Evolutionary conservation across 805 yeast genomes (phyloP), one percentile per base, ranked within the genome.

Genomic region (Monosporozyma unispora): DNA sequence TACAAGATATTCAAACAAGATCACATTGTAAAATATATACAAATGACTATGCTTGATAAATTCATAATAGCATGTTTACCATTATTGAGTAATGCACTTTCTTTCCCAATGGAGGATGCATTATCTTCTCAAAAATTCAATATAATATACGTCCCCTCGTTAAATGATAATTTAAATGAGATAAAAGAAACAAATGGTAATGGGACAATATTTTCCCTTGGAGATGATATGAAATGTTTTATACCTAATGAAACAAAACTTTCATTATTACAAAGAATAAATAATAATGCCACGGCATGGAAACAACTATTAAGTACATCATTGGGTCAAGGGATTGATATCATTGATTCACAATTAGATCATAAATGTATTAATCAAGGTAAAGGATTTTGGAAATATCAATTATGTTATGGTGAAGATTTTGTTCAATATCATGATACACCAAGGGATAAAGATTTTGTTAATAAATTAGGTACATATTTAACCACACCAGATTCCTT

Each of bases 341-440:
- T 62, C 2, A 51, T 62, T 6, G 43, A 57, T 2, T 38, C 50
- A 1, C 42, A 47, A 3, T 43, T 60, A 16, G 48, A 50, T 16
- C 56, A 48, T 12, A 23, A 51, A 18, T 69, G 74, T 47, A 38
- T 68, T 1, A 38, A 52, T 18, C 61, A 56, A 44, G 44, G 50
- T 2, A 60, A 70, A 35, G 75, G 73, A n/a, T 80, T 77, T 59
- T 80, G 83, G 82, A 73, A 75, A 11, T 78, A 74, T 54, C 74
- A 70, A 3, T 72, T 71, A 48, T 78, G 83, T 57, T 71, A 67
- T 51, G 78, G 76, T 5, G 73, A 70, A 50, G 69, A 71, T 43
- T 59, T 80, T 37, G 64, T 70, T 12, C 85, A 80, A 58, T 76
- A 70, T 59, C 81, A 76, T 53, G 58, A 52, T 19, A 19, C 29